Base-by-base conservation (phyloP, 345 rosid species). In the Acer yangbiense region DNA sequence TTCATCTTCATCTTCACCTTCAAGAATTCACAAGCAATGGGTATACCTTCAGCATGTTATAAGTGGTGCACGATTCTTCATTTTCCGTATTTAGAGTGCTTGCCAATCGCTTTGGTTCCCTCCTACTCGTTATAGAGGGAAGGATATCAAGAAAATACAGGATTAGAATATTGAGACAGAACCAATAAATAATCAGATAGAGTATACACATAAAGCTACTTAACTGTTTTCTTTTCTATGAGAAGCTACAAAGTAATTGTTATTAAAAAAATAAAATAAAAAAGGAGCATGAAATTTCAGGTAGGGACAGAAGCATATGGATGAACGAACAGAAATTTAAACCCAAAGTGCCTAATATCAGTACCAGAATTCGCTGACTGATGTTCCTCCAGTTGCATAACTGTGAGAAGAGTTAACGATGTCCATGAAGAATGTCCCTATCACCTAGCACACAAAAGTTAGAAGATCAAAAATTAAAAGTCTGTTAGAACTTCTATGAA, bases 331-430 rank as follows among this genome's bases (percentile, higher is more conserved):
- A 44, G 11, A 64, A 67, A 35, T n/a, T 43, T 5, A 3, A 63
- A 68, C 8, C 35, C 16, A 9, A 79, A 76, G 32, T 25, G 75
- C 3, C 20, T 43, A 16, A 57, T n/a, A 70, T 73, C 76, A 80
- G 73, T 90, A 95, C 99, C 99, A 96, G 86, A 91, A 91, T 81
- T 96, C 97, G 10, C 72, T 0, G 58, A 80, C 88, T 10, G 99
- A 96, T 61, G 99, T 91, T 80, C 97, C 98, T 80, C 98, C 98
- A 27, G 98, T 92, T 68, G 98, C 94, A 84, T 90, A 96, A 87
- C 92, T 86, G 83, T 96, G 93, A 65, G 99, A 92, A 58, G 92
- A 85, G 81, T 94, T 96, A 16, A 96, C 91, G 6, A 87, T 84
- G 52, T 92, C 94, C 98, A 96, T 90, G 84, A 96, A 96, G 80